These are phyloP conservation scores for Cyanodermella asteris DNA, from an alignment of 2,329 filamentous ascomycete species.

Conservation along the genomic window DNA sequence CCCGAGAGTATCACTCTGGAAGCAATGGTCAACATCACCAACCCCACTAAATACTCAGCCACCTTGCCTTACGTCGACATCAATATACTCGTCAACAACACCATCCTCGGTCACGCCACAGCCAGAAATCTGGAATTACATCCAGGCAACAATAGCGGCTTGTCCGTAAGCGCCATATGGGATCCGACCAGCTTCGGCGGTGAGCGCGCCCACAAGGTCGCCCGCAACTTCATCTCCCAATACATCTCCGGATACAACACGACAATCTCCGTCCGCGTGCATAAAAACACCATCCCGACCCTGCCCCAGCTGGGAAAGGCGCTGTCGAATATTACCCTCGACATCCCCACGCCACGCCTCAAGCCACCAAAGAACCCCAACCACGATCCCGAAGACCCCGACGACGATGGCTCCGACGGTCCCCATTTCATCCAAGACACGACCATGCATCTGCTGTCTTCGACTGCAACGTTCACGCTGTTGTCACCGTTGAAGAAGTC, in stretches of 20 bases:
- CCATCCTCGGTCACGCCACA: conserved; percentile 53
- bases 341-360: conserved; percentile 49
- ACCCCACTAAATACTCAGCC: conserved; percentile 73
- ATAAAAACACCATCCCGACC: conserved; percentile 49
- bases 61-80: conserved; percentile 61
- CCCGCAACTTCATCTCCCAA: conserved; percentile 54
- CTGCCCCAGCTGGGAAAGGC: conserved; percentile 51
- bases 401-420: conserved; percentile 17
- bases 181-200: conserved; percentile 44
- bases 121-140: conserved; percentile 40
- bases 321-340: conserved; percentile 49
- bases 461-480: conserved; percentile 65
- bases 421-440: conserved; percentile 64
- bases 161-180: conserved; percentile 51
- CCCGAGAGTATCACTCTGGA: conserved; percentile 47
- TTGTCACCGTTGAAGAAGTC: conserved; percentile 55
- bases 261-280: conserved; percentile 49
- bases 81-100: conserved; percentile 50
- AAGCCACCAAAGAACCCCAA: conserved; percentile 24
- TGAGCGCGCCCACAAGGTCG: conserved; percentile 35
- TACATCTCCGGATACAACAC: conserved; percentile 77
- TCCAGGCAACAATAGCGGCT: conserved; percentile 48
- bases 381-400: conserved; percentile 17
- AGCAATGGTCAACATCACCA: conserved; percentile 62
- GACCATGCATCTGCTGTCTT: conserved; percentile 67